Evolutionary conservation across 768 basidiomycete genomes (phyloP).

Genomic region (Tylopilus intermedius): DNA sequence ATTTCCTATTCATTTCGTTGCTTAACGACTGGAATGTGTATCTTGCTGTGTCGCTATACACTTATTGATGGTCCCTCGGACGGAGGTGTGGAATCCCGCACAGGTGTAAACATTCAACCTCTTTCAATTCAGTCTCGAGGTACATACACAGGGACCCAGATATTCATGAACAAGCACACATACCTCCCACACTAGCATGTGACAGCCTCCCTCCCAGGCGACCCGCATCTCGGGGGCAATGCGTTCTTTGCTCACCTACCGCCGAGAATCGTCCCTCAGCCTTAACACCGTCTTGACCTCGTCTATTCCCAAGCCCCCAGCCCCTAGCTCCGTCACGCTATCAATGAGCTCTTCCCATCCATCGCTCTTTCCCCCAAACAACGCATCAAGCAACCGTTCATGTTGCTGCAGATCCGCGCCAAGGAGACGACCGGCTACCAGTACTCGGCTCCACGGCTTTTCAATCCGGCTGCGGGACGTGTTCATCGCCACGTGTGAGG

Average conservation of each 20-base stretch:
- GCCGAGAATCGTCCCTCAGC: constrained; percentile 36
- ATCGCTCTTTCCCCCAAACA: constrained; percentile 16
- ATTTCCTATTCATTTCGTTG: background rate
- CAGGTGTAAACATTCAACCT: background rate
- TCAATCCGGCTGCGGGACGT: constrained; percentile 50
- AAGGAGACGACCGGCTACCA: constrained; percentile 67
- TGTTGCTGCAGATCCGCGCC: constrained; percentile 46
- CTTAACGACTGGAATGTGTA: constrained; percentile 1
- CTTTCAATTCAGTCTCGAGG: background rate
- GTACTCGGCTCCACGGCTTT: constrained; percentile 69
- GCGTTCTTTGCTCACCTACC: background rate
- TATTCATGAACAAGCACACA: background rate
- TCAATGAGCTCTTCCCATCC: constrained; percentile 50
- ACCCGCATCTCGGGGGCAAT: background rate
- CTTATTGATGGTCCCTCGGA: background rate
- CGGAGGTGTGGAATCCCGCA: background rate
- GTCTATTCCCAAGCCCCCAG: constrained; percentile 57
- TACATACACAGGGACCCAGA: background rate
- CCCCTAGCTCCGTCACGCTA: constrained; percentile 48
- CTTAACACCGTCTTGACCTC: constrained; percentile 58
- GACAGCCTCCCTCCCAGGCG: background rate
- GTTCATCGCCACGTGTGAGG: constrained; percentile 58
- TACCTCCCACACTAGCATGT: background rate
- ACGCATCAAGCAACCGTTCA: constrained; percentile 19
- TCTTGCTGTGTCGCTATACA: constrained; percentile 1